Base-by-base conservation (phyloP, 2,329 filamentous ascomycete genomes). In the Arthrinium phaeospermum region DNA sequence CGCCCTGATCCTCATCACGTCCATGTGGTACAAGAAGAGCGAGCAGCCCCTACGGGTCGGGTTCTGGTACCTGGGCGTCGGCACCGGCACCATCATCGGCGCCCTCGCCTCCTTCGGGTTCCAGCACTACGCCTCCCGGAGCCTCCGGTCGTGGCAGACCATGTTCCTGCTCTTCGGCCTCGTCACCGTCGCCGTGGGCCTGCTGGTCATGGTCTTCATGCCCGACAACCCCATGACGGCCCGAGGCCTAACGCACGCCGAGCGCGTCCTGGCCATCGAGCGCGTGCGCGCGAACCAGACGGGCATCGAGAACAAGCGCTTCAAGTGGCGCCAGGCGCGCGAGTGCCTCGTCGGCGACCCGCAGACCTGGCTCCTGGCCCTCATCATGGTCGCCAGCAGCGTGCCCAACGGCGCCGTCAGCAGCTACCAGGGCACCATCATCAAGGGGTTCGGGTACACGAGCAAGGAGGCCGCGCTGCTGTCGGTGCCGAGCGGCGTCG, bases 11-110 rank as follows among this genome's bases (percentile, higher is more conserved):
- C 82, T 89, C 19, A 85, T 90, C 71, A 89, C 87, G 0, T 83
- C 83, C 4, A 87, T 87, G 82, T 89, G 86, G 86, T 88, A 88
- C 72, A 87, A 85, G 73, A 83, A 85, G 73, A 84, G 85, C 5
- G 89, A 92, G 75, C 89, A 91, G 74, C 88, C 89, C 0, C 79
- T 88, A 27, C 85, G 90, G 1, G 86, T 90, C 16, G 87, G 88
- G 5, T 75, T 88, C 68, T 91, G 90, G 89, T 92, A 91, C 75
- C 83, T 87, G 3, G 89, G 88, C 0, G 76, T 76, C 49, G 78
- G 78, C 70, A 77, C 81, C 6, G 86, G 83, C 22, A 83, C 83
- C 71, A 83, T 84, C 71, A 82, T 85, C 64, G 83, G 80, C 0
- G 82, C 83, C 1, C 74, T 82, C 68, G 81, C 81, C 0, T 85